Percentiles rank a stretch among this genome's conserved stretches.
These are phyloP conservation scores for Trichoderma afroharzianum DNA, from an alignment of 2,329 filamentous ascomycete species.

Conservation along the genomic window DNA sequence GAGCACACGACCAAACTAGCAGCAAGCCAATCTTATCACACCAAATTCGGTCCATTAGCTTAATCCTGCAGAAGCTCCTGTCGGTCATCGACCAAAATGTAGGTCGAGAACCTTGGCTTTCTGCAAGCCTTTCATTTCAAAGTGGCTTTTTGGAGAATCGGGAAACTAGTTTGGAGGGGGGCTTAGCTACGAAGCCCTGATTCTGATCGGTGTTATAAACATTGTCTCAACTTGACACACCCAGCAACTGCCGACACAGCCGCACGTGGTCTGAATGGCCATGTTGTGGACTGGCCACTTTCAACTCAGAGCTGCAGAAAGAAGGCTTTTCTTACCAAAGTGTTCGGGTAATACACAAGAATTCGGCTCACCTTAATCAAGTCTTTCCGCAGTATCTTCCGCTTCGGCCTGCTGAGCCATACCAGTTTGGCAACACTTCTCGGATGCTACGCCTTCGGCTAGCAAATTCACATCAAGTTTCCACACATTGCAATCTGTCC, in stretches of 20 bases:
- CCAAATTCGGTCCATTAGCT: not conserved
- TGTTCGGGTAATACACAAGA: not conserved
- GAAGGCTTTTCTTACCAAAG: not conserved
- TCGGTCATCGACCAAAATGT: not conserved
- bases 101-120: not conserved
- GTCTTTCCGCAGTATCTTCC: not conserved
- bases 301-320: not conserved
- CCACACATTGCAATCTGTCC: not conserved
- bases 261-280: not conserved
- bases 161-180: not conserved
- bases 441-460: not conserved
- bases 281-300: not conserved
- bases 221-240: not conserved
- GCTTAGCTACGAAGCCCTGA: not conserved
- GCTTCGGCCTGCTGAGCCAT: not conserved
- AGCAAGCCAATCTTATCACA: not conserved
- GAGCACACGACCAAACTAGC: not conserved
- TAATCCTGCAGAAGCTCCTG: not conserved
- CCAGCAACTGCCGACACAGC: not conserved
- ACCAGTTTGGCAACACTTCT: not conserved
- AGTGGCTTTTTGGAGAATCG: not conserved
- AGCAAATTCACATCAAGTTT: not conserved
- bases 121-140: not conserved
- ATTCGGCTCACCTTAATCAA: not conserved
- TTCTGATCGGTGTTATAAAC: not conserved